Percentiles rank a stretch among this genome's conserved stretches.
Conservation (phyloP, 805 yeast genomes). For the Tetrapisispora arboricola region DNA sequence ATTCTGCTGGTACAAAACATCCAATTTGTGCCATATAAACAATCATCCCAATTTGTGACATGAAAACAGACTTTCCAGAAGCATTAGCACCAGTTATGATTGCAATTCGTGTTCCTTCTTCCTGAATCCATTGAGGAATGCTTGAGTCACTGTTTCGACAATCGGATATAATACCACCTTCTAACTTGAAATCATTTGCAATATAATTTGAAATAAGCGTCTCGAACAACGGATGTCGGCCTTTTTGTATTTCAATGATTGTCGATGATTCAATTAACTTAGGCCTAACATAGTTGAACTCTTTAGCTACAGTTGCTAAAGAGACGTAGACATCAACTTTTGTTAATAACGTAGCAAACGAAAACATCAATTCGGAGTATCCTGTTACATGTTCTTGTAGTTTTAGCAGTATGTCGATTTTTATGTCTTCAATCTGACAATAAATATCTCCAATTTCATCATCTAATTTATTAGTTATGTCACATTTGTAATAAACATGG, state of each 20-base stretch:
- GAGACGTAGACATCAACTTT: conserved; percentile 32
- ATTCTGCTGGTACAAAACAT: conserved; percentile 42
- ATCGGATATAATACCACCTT: conserved; percentile 14
- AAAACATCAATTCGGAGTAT: conserved; percentile 8
- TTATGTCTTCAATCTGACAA: conserved; percentile 31
- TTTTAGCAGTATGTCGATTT: conserved; percentile 32
- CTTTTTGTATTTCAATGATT: conserved; percentile 28
- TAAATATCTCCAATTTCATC: conserved; percentile 34
- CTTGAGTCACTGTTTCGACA: neutral
- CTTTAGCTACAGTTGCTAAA: conserved; percentile 27
- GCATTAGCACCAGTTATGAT: conserved; percentile 42
- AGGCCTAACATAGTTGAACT: conserved; percentile 28
- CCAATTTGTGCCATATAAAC: conserved; percentile 45
- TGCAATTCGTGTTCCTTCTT: conserved; percentile 21
- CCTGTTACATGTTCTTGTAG: conserved; percentile 22
- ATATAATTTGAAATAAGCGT: conserved; percentile 31
- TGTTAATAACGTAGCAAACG: conserved; percentile 20
- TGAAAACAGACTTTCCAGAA: conserved; percentile 44
- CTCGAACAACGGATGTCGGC: conserved; percentile 41
- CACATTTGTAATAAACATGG: conserved; percentile 30
- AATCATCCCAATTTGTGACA: conserved; percentile 39
- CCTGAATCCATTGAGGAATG: conserved; percentile 5
- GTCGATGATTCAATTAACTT: conserved; percentile 17
- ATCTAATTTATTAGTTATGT: conserved; percentile 27
- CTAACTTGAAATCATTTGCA: conserved; percentile 33